Evolutionary conservation across 768 basidiomycete genomes (phyloP).

Genomic region (Tricholoma sp.): DNA sequence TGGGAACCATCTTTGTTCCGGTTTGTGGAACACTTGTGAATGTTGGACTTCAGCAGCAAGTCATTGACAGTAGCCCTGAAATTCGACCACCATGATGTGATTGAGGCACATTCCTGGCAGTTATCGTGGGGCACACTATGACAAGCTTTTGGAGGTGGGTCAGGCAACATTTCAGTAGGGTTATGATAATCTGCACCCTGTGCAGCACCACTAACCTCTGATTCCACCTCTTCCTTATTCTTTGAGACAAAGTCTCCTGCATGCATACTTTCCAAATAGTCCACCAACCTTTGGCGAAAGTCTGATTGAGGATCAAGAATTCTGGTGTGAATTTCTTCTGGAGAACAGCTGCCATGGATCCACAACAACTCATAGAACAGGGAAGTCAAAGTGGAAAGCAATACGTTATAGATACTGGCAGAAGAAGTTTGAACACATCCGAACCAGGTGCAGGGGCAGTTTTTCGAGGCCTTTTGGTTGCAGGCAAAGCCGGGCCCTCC

Average conservation of each 20-base stretch:
- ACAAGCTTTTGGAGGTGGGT: conserved; percentile 13
- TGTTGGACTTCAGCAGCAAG: conserved; percentile 23
- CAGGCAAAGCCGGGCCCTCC: too few species aligned
- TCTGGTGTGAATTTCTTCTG: conserved; percentile 25
- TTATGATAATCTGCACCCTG: neutral
- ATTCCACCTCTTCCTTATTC: neutral
- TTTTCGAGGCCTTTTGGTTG: too few species aligned
- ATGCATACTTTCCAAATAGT: conserved; percentile 27
- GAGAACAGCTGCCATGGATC: conserved; percentile 22
- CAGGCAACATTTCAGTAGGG: conserved; percentile 20
- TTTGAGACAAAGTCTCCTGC: conserved; percentile 17
- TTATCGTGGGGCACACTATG: neutral
- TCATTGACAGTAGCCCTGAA: conserved; percentile 22
- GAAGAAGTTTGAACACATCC: too few species aligned
- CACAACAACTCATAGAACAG: too few species aligned
- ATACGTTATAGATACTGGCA: too few species aligned
- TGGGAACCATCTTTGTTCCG: conserved; percentile 9
- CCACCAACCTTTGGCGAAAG: conserved; percentile 20
- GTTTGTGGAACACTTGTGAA: conserved; percentile 21
- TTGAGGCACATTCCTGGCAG: neutral
- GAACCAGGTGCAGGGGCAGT: too few species aligned
- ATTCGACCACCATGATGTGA: conserved; percentile 10
- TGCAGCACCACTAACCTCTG: too few species aligned
- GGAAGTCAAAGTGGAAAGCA: too few species aligned
- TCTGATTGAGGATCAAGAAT: conserved; percentile 14